Conservation (phyloP, 228 moss, liverwort and hornwort genomes). For the Sphagnum magellanicum region DNA sequence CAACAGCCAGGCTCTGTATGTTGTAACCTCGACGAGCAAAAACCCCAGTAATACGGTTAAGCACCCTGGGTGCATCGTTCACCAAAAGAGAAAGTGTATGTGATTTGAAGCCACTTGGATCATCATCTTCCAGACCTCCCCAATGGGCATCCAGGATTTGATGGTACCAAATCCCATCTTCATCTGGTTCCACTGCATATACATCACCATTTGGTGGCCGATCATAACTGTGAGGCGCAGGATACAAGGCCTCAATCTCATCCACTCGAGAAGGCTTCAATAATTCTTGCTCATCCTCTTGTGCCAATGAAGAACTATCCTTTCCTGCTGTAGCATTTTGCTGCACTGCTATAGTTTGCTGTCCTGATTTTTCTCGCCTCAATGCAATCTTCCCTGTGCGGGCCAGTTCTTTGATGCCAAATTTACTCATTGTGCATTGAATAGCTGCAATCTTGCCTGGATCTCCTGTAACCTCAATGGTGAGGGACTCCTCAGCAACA, state of each 20-base stretch:
- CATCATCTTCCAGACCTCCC: conserved; percentile 64
- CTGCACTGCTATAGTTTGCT: conserved; percentile 16
- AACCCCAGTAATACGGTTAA: conserved; percentile 86
- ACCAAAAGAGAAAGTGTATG: conserved; percentile 83
- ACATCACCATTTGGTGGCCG: conserved; percentile 74
- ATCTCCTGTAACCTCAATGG: conserved; percentile 92
- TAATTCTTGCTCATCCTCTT: conserved; percentile 24
- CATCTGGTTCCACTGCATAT: conserved; percentile 79
- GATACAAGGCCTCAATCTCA: conserved; percentile 12
- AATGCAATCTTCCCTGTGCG: conserved; percentile 98
- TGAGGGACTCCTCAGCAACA: conserved; percentile 83
- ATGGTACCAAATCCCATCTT: conserved; percentile 93
- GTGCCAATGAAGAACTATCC: conserved; percentile 5
- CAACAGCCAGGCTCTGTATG: conserved; percentile 91
- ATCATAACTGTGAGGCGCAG: conserved; percentile 22
- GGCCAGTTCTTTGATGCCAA: conserved; percentile 88
- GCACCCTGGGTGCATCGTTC: conserved; percentile 83
- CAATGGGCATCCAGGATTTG: conserved; percentile 90
- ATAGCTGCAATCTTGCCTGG: conserved; percentile 89
- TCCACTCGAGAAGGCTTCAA: conserved; percentile 8
- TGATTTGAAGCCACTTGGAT: conserved; percentile 70
- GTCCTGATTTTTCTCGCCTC: conserved; percentile 56
- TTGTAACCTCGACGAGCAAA: conserved; percentile 91
- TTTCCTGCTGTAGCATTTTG: conserved; percentile 18
- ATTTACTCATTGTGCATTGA: conserved; percentile 71